Evolutionary conservation across 1,284 basidiomycete species (phyloP).

Genomic region (Rhodotorula glutinis): DNA sequence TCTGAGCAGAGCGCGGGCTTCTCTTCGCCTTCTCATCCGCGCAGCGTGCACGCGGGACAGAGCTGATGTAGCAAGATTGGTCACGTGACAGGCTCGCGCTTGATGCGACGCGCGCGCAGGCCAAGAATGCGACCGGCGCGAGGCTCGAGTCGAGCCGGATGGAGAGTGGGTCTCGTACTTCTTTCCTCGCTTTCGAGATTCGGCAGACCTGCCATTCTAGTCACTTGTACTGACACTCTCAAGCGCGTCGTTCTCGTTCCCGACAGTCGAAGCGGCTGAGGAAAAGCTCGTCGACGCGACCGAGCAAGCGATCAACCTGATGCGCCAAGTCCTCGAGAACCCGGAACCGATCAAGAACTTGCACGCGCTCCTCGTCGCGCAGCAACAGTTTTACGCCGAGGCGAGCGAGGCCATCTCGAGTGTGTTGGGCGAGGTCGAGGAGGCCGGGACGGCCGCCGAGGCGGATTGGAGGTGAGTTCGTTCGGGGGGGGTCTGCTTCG

Average conservation of each 20-base stretch:
- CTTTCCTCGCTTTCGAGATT: background rate
- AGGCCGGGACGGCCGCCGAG: conserved; percentile 82
- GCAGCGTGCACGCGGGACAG: too few relatives aligned
- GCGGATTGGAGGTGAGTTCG: conserved; percentile 59
- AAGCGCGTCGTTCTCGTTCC: too few relatives aligned
- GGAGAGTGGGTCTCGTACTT: conserved; percentile 32
- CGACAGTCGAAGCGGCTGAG: conserved; percentile 93
- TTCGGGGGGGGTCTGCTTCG: too few relatives aligned
- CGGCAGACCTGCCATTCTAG: too few relatives aligned
- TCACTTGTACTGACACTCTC: too few relatives aligned
- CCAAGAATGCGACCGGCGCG: conserved; percentile 66
- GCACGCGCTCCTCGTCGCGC: conserved; percentile 84
- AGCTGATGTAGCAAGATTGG: too few relatives aligned
- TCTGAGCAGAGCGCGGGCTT: conserved; percentile 44
- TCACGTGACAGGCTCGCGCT: conserved; percentile 26
- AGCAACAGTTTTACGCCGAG: conserved; percentile 77
- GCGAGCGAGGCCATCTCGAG: conserved; percentile 62
- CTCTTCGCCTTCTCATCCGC: too few relatives aligned
- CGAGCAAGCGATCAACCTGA: conserved; percentile 93
- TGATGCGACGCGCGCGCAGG: conserved; percentile 51
- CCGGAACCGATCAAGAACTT: conserved; percentile 94
- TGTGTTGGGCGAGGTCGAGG: conserved; percentile 58
- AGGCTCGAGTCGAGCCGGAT: conserved; percentile 79
- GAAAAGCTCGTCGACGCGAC: conserved; percentile 96
- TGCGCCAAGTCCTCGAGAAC: conserved; percentile 97